These are phyloP conservation scores for Yarrowia porcina DNA, from an alignment of 805 yeast species.

Conservation along the genomic window DNA sequence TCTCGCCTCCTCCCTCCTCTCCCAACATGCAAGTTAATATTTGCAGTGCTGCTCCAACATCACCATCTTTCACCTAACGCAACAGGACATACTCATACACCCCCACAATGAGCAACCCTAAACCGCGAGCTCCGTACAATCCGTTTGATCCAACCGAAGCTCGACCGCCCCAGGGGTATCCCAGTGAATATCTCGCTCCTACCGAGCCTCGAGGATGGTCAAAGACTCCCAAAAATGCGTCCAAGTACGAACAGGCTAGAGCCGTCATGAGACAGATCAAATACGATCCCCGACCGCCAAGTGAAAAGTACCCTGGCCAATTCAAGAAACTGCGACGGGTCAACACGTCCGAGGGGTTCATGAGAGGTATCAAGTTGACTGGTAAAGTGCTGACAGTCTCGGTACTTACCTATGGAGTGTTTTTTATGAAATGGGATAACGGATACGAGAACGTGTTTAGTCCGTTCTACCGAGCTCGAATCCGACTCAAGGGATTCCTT, in stretches of 20 bases:
- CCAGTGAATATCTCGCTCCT: constrained; percentile 72
- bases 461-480: constrained; percentile 59
- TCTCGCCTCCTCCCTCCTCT: too few species aligned
- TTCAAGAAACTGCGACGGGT: constrained; percentile 64
- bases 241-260: constrained; percentile 64
- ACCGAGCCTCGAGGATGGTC: constrained; percentile 56
- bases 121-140: constrained; percentile 66
- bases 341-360: constrained; percentile 50
- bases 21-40: neutral
- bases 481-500: constrained; percentile 52
- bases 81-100: neutral
- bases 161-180: constrained; percentile 82
- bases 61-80: too few species aligned
- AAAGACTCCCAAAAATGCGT: constrained; percentile 59
- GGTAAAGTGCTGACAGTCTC: constrained; percentile 51
- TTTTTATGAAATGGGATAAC: constrained; percentile 81
- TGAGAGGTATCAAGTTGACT: constrained; percentile 58
- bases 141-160: constrained; percentile 76
- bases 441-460: constrained; percentile 74
- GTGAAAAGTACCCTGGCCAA: constrained; percentile 74
- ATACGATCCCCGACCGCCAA: constrained; percentile 74
- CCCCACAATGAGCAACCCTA: neutral
- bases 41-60: too few species aligned
- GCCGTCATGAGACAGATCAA: constrained; percentile 70
- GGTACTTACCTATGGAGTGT: constrained; percentile 56